phyloP scores from a whole-genome alignment of 345 rosid species.

The Aegle marmelos region DNA sequence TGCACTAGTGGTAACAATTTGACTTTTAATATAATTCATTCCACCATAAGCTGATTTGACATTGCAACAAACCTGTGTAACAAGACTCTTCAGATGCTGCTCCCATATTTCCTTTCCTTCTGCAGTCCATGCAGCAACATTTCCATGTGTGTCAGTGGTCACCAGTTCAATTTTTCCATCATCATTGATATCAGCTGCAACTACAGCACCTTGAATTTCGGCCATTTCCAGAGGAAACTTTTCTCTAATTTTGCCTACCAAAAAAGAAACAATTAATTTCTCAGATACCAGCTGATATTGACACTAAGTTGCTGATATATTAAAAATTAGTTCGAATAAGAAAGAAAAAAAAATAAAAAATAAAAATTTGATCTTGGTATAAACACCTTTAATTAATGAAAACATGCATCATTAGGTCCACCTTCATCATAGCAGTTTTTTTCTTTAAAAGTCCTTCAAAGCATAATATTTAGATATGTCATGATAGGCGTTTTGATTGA shows the following conservation, averaged over 20 bases:
- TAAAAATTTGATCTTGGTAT: not conserved
- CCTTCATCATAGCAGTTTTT: not conserved
- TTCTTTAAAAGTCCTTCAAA: not conserved
- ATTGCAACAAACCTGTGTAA: slow-evolving; percentile 69
- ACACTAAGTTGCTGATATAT: slow-evolving; percentile 20
- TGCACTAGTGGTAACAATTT: not conserved
- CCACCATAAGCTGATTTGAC: not conserved
- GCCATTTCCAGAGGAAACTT: slow-evolving; percentile 98
- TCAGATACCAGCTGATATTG: slow-evolving; percentile 17
- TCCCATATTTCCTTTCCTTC: slow-evolving; percentile 93
- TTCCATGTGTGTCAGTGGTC: slow-evolving; percentile 95
- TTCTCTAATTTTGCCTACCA: slow-evolving; percentile 71
- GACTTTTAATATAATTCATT: not conserved
- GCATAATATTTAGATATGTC: not conserved
- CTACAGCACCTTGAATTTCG: slow-evolving; percentile 93
- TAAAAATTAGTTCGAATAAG: slow-evolving; percentile 3
- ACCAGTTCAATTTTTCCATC: slow-evolving; percentile 98
- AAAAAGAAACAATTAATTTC: slow-evolving; percentile 23
- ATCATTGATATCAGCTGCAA: slow-evolving; percentile 98
- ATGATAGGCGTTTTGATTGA: not conserved
- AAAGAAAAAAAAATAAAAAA: not conserved
- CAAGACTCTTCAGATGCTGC: slow-evolving; percentile 80
- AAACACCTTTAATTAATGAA: not conserved
- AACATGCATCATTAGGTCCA: not conserved
- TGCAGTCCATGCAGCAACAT: slow-evolving; percentile 97